Evolutionary conservation across 441 rosid genomes (phyloP).

Genomic region (Lepidium campestre): DNA sequence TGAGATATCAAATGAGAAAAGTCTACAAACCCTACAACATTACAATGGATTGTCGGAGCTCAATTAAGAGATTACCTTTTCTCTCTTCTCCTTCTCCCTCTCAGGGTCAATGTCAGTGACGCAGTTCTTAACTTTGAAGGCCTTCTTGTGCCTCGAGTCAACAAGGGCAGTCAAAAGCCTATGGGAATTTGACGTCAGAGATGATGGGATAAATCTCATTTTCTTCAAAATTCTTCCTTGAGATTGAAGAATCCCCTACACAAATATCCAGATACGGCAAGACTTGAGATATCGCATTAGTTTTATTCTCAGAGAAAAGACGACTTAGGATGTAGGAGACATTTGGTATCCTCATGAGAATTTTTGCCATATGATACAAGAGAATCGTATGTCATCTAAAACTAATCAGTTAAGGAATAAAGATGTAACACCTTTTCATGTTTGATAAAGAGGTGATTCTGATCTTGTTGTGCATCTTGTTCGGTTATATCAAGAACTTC

Average conservation of each 20-base stretch:
- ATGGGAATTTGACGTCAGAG: slow-evolving; percentile 87
- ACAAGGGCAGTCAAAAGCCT: slow-evolving; percentile 89
- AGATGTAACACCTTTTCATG: slow-evolving; percentile 74
- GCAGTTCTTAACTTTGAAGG: slow-evolving; percentile 84
- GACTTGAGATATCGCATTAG: not conserved
- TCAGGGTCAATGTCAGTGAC: slow-evolving; percentile 97
- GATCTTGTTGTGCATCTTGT: slow-evolving; percentile 89
- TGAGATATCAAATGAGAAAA: slow-evolving; percentile 6
- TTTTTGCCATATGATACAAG: not conserved
- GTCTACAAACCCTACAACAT: not conserved
- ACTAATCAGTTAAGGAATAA: slow-evolving; percentile 2
- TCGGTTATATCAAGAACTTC: slow-evolving; percentile 97
- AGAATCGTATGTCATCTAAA: not conserved
- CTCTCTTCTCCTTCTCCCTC: slow-evolving; percentile 93
- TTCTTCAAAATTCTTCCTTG: slow-evolving; percentile 93
- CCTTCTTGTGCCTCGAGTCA: slow-evolving; percentile 87
- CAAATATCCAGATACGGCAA: slow-evolving; percentile 12
- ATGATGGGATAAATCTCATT: slow-evolving; percentile 96
- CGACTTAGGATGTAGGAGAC: not conserved
- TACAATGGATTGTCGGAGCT: not conserved
- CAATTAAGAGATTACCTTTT: slow-evolving; percentile 54
- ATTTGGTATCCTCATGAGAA: not conserved
- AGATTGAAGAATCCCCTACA: slow-evolving; percentile 95
- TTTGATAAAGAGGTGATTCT: slow-evolving; percentile 86
- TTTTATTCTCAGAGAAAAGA: not conserved